phyloP scores from a whole-genome alignment of 345 rosid genomes.

The Hevea brasiliensis region DNA sequence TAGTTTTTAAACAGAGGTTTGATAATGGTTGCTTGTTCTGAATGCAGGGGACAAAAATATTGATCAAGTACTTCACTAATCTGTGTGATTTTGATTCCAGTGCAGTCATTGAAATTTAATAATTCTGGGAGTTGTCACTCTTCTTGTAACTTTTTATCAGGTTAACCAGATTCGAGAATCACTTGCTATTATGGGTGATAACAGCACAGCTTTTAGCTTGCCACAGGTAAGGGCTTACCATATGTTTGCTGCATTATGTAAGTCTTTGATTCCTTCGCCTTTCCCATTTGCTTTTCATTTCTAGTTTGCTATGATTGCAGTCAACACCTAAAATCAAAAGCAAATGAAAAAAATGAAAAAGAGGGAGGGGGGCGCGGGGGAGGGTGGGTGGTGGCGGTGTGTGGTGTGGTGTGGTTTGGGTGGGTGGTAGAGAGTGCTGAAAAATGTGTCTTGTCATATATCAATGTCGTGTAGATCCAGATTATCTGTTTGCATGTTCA shows the following conservation, averaged over 20 bases:
- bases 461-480: neutral
- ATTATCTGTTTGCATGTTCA: neutral
- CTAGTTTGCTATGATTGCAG: neutral
- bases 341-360: neutral
- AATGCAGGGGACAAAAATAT: conserved; percentile 89
- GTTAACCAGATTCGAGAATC: conserved; percentile 95
- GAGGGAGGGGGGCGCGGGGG: neutral
- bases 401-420: no score
- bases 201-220: conserved; percentile 97
- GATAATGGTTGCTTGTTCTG: conserved; percentile 29
- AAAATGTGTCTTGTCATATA: neutral
- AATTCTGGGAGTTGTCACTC: conserved; percentile 15
- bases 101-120: conserved; percentile 6
- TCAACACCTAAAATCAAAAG: neutral
- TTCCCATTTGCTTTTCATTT: neutral
- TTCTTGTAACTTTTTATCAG: conserved; percentile 36
- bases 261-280: neutral
- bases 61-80: conserved; percentile 57
- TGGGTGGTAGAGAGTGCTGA: no score
- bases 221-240: conserved; percentile 68
- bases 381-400: no score
- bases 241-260: conserved; percentile 2
- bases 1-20: conserved; percentile 23
- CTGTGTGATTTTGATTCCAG: conserved; percentile 8
- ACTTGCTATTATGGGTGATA: conserved; percentile 89